Conservation (phyloP, 441 rosid species). For the Monsonia emarginata region DNA sequence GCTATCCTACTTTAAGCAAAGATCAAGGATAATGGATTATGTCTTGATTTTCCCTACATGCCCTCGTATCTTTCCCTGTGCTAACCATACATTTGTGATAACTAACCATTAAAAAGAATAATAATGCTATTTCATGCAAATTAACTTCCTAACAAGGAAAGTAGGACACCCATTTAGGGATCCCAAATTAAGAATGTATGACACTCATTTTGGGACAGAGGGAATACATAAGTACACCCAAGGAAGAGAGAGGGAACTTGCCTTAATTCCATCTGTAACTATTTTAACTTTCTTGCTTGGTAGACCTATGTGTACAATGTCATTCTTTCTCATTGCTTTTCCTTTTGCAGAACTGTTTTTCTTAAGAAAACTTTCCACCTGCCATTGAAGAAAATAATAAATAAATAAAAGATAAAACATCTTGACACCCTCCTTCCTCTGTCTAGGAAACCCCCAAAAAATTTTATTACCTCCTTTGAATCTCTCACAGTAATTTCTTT, state of each 20-base stretch:
- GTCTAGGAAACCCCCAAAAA: background rate
- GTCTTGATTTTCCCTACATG: too few relatives aligned
- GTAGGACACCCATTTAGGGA: too few relatives aligned
- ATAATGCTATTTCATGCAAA: too few relatives aligned
- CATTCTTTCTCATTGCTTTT: slow-evolving; percentile 46
- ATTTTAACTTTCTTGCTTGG: slow-evolving; percentile 61
- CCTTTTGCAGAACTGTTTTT: slow-evolving; percentile 39
- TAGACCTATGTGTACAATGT: slow-evolving; percentile 23
- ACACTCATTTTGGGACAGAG: too few relatives aligned
- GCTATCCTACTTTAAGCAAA: too few relatives aligned
- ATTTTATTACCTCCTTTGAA: slow-evolving; percentile 44
- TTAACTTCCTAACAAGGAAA: too few relatives aligned
- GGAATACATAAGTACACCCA: too few relatives aligned
- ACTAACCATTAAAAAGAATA: too few relatives aligned
- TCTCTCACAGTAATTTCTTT: slow-evolving; percentile 42
- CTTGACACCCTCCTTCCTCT: background rate
- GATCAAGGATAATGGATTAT: too few relatives aligned
- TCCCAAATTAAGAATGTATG: too few relatives aligned
- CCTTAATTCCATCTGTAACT: slow-evolving; percentile 71
- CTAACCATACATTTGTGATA: too few relatives aligned
- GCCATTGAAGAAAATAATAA: slow-evolving; percentile 15
- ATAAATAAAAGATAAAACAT: background rate
- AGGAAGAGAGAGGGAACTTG: slow-evolving; percentile 21
- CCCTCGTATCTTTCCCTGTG: too few relatives aligned
- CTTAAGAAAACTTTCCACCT: slow-evolving; percentile 54